These are phyloP conservation scores for Pseudocercospora eumusae DNA, from an alignment of 2,329 filamentous ascomycete genomes.

Conservation along the genomic window DNA sequence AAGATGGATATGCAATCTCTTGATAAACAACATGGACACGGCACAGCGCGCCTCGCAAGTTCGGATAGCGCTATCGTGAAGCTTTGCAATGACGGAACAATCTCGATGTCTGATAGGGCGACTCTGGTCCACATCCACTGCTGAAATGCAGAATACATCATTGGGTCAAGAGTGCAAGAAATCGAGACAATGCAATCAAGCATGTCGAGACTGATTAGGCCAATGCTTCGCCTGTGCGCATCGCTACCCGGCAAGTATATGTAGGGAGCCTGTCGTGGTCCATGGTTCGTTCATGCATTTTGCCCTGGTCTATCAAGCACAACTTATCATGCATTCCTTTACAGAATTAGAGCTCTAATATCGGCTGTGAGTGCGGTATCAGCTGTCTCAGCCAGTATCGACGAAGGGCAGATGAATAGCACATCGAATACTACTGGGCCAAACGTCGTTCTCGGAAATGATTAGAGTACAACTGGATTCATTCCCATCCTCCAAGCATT, in stretches of 20 bases:
- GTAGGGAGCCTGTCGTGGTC: neutral
- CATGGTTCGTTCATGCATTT: constrained; percentile 13
- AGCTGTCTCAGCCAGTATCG: constrained; percentile 6
- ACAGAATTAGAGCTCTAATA: neutral
- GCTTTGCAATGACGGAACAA: constrained; percentile 5
- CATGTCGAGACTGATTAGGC: too few species aligned
- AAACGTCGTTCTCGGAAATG: constrained; percentile 51
- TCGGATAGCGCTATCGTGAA: constrained; percentile 4
- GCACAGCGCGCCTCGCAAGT: too few species aligned
- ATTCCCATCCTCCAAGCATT: constrained; percentile 50
- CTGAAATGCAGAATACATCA: neutral
- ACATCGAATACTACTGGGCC: constrained; percentile 6
- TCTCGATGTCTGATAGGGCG: constrained; percentile 14
- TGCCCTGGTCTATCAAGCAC: neutral
- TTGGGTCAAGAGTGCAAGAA: neutral
- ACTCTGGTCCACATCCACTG: neutral
- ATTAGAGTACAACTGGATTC: constrained; percentile 49
- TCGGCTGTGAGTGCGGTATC: constrained; percentile 1
- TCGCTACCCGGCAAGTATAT: neutral
- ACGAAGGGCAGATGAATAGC: neutral
- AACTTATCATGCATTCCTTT: constrained; percentile 1
- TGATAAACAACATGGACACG: too few species aligned
- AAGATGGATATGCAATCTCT: too few species aligned
- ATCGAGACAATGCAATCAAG: neutral
- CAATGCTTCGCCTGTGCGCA: too few species aligned